These are phyloP conservation scores for Spongospora subterranea DNA, from an alignment of 208 protist genomes.

Conservation along the genomic window DNA sequence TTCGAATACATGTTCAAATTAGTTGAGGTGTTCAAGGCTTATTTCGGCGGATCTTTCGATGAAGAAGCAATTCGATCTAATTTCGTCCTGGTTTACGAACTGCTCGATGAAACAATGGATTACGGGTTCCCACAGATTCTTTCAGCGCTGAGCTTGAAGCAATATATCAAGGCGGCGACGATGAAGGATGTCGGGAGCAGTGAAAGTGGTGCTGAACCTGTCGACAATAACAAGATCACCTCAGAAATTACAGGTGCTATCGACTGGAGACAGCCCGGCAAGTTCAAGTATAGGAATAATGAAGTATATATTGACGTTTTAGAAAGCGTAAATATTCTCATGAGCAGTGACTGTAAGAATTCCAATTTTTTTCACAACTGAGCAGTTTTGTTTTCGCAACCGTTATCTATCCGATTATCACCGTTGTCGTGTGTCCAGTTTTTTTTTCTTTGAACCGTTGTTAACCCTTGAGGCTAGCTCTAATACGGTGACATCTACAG, in stretches of 20 bases:
- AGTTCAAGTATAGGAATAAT: constrained; percentile 88
- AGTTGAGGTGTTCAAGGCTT: constrained; percentile 79
- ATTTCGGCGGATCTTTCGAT: constrained; percentile 86
- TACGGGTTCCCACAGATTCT: constrained; percentile 95
- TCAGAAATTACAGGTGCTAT: constrained; percentile 62
- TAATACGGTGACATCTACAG: constrained; percentile 60
- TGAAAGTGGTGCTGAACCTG: constrained; percentile 61
- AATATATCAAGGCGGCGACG: constrained; percentile 82
- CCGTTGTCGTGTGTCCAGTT: too few relatives aligned
- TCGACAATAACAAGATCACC: constrained; percentile 61
- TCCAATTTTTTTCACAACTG: constrained; percentile 35
- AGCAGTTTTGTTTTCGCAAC: too few relatives aligned
- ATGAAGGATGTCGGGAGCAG: constrained; percentile 72
- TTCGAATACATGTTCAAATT: constrained; percentile 78
- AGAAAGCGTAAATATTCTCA: constrained; percentile 93
- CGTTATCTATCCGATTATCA: too few relatives aligned
- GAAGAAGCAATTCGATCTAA: constrained; percentile 88
- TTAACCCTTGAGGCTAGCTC: too few relatives aligned
- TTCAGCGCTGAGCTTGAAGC: constrained; percentile 84
- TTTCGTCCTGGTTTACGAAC: constrained; percentile 93
- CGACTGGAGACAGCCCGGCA: constrained; percentile 63
- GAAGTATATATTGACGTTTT: constrained; percentile 98
- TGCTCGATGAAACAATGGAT: constrained; percentile 96
- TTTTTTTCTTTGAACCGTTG: too few relatives aligned
- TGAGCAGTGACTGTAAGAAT: constrained; percentile 81